Base-by-base conservation (phyloP, 495 filamentous ascomycete species). In the Cairneyella variabilis region DNA sequence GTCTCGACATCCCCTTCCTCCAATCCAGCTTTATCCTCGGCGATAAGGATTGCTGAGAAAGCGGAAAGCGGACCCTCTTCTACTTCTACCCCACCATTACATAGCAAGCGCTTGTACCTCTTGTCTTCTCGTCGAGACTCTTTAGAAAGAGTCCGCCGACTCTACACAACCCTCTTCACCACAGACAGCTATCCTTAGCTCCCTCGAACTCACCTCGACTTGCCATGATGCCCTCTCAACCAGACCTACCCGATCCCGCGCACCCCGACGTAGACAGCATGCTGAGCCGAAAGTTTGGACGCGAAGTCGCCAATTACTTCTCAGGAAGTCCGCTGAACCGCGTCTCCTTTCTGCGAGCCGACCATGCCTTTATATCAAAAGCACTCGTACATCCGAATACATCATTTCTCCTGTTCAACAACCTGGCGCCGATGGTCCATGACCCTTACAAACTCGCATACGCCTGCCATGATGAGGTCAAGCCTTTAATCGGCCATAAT, bases 241-340 rank as follows among this genome's bases (percentile, higher is more conserved):
- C 76, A 23, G 69, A 66, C 48, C 71, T 77, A 28, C 72, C 76
- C 14, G 57, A 71, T 42, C 66, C 75, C 36, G 64, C 64, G 22
- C 62, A 64, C 41, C 52, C 72, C 54, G 78, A 85, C 63, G 78
- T 88, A 62, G 83, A 91, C 73, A 89, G 87, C 6, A 91, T 91
- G 83, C 73, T 98, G 59, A 82, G 85, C 38, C 78, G 84, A 42
- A 93, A 88, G 54, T 97, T 96, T 68, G 93, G 93, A 61, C 84
- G 76, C 59, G 93, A 97, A 72, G 83, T 90, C 11, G 83, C 86
- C 59, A 97, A 98, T 72, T 98, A 97, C 78, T 97, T 96, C 74
- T 87, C 89, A 53, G 90, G 91, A 78, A 70, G 66, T 42, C 75
- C 76, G 0, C 58, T 81, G 23, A 81, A 81, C 61, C 71, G 78